These are phyloP conservation scores for Termitomyces sp. DNA, from an alignment of 768 basidiomycete species.

Conservation along the genomic window DNA sequence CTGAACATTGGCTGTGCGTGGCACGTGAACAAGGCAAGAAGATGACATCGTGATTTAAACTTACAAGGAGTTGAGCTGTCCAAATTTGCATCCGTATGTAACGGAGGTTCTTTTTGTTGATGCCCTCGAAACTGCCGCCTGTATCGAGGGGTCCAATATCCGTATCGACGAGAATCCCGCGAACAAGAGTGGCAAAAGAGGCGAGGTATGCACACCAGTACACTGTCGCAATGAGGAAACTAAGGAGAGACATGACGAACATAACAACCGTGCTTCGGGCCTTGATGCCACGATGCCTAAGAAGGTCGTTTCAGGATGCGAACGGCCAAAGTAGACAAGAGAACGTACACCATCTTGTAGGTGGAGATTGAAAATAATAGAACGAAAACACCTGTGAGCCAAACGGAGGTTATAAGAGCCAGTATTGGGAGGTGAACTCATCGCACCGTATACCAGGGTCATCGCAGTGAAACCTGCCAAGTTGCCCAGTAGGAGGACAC, in stretches of 20 bases:
- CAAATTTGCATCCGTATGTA: slow-evolving; percentile 10
- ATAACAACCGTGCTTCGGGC: background rate
- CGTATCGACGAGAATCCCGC: slow-evolving; percentile 12
- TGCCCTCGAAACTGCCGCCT: slow-evolving; percentile 9
- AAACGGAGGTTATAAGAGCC: background rate
- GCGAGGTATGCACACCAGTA: slow-evolving; percentile 13
- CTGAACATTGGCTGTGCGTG: slow-evolving; percentile 9
- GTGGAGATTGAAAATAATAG: slow-evolving; percentile 8
- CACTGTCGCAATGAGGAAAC: slow-evolving; percentile 8
- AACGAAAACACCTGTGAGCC: slow-evolving; percentile 9
- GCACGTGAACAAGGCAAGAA: background rate
- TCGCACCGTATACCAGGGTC: slow-evolving; percentile 11
- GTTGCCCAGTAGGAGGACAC: slow-evolving; percentile 9
- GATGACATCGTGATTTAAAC: background rate
- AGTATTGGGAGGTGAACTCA: background rate
- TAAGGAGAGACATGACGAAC: slow-evolving; percentile 1
- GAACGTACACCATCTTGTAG: slow-evolving; percentile 10
- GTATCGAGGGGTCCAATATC: slow-evolving; percentile 12
- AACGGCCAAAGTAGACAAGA: background rate
- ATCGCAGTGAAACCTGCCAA: slow-evolving; percentile 13
- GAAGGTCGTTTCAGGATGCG: background rate
- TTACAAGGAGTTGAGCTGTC: slow-evolving; percentile 10
- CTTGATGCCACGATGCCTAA: slow-evolving; percentile 7
- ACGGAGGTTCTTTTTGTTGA: slow-evolving; percentile 10
- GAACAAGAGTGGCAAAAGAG: slow-evolving; percentile 13